Evolutionary conservation across 208 protist species (phyloP).

Genomic region (Leishmania tarentolae): DNA sequence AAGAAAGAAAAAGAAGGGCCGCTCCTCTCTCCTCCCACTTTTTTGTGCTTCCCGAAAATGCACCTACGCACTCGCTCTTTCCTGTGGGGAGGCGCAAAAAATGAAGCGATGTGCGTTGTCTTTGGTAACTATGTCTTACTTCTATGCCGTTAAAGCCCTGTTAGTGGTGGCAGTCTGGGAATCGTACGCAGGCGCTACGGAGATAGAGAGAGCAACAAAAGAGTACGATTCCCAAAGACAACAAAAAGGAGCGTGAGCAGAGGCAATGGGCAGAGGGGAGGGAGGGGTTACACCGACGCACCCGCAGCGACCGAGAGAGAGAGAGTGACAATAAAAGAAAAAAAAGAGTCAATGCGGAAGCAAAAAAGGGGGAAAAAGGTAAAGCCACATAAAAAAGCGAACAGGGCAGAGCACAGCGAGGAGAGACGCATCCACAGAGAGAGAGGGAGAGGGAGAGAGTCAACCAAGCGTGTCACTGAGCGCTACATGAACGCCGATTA

Average conservation of each 20-base stretch:
- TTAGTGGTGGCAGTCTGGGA: background rate
- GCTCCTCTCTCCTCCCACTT: background rate
- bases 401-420: background rate
- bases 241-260: background rate
- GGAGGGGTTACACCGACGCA: background rate
- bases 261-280: background rate
- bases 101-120: background rate
- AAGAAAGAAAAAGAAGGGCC: background rate
- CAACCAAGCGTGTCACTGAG: background rate
- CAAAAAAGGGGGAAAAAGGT: background rate
- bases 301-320: background rate
- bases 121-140: background rate
- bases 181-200: background rate
- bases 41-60: background rate
- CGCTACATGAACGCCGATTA: background rate
- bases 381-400: background rate
- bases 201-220: background rate
- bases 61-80: background rate
- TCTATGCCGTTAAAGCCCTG: background rate
- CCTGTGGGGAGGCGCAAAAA: background rate
- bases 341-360: background rate
- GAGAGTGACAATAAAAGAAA: background rate
- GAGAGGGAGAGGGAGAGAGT: slow-evolving; percentile 4
- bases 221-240: background rate
- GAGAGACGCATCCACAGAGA: slow-evolving; percentile 7